phyloP scores from a whole-genome alignment of 2,329 filamentous ascomycete genomes.

The Tolypocladium ovalisporum region DNA sequence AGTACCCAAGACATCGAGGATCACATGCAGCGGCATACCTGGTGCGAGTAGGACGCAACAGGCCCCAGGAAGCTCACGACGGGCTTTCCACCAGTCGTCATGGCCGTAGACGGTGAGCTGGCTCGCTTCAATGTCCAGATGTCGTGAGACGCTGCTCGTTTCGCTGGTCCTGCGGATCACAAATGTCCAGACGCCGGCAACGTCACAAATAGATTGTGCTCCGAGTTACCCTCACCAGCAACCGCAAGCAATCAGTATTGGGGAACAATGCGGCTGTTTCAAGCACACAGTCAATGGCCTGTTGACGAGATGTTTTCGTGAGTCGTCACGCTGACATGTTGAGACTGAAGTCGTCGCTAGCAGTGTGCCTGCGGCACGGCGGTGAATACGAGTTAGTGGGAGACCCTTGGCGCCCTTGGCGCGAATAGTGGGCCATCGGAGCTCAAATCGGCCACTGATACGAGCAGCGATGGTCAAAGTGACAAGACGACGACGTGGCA shows the following conservation, averaged over 20 bases:
- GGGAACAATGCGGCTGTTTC: neutral
- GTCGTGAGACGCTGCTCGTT: neutral
- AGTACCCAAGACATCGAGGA: slow-evolving; percentile 2
- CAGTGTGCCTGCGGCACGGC: neutral
- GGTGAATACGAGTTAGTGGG: neutral
- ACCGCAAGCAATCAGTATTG: neutral
- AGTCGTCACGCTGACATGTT: neutral
- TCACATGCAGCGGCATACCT: slow-evolving; percentile 23
- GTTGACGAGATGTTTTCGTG: neutral
- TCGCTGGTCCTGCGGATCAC: neutral
- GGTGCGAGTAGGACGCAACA: slow-evolving; percentile 37
- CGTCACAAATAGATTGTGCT: neutral
- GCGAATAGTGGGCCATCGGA: neutral
- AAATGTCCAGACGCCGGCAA: neutral
- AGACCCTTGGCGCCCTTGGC: neutral
- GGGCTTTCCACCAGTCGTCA: slow-evolving; percentile 21
- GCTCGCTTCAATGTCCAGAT: neutral
- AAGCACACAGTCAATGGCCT: neutral
- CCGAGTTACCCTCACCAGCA: neutral
- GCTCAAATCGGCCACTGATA: neutral
- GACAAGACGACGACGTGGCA: neutral
- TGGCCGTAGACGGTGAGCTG: slow-evolving; percentile 7
- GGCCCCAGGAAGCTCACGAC: slow-evolving; percentile 39
- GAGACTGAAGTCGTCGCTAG: neutral
- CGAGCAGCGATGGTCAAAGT: neutral